Base-by-base conservation (phyloP, 768 basidiomycete genomes). In the Cyathus striatus region DNA sequence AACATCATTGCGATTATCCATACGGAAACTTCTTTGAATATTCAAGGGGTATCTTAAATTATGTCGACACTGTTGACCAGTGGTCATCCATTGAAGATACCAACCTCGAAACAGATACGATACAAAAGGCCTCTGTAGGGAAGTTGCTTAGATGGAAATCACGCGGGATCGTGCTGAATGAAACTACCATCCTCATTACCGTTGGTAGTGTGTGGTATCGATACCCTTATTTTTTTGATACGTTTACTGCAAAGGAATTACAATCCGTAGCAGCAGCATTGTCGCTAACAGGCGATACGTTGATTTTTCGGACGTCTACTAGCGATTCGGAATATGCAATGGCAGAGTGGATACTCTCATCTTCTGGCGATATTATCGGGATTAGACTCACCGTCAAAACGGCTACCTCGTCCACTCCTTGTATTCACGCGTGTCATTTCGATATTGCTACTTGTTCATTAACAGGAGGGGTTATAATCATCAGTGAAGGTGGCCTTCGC, bases 1-100 rank as follows among this genome's bases (percentile, higher is more conserved):
- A 58, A 37, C 67, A 69, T 41, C 68, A 70, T 40, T 69, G 64
- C 46, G 66, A 70, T 23, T 70, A 68, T 46, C 61, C 68, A 4
- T 70, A 70, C 38, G 63, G 54, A 9, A 48, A 49, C 5, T 70
- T 70, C 55, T 70, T 70, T 43, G 49, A 56, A 17, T 57, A 64
- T 25, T 55, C 58, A 18, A 43, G 54, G n/a, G 53, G 47, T 7
- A 55, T 70, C 32, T 55, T 54, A 20, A 55, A 54, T 23, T 66
- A 65, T 42, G 47, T 53, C 6, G 64, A 68, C 53, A 69, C 65
- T 0, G 50, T 47, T 27, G 62, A 66, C 2, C 43, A 57, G 30
- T 68, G 66, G 64, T 52, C 57, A 6, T 47, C 52, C 4, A 51
- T 65, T 3, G 59, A 64, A 44, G 68, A 70, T 47, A 59, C 54